Evolutionary conservation across 2,329 filamentous ascomycete genomes (phyloP).

Genomic region (Aureobasidium mangrovei): DNA sequence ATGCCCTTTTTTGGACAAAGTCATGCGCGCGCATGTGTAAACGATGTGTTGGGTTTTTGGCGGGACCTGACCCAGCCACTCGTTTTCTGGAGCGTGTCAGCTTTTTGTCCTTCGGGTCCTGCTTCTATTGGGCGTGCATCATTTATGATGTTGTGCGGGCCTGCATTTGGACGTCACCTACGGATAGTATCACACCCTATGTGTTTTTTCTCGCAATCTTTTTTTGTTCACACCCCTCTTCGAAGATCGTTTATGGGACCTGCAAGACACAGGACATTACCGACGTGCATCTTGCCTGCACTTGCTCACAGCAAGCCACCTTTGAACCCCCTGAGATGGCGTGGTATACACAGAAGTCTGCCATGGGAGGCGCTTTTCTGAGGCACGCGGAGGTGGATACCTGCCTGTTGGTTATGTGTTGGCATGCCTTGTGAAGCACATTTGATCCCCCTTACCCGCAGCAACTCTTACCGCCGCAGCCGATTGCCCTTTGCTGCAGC

Average conservation of each 20-base stretch:
- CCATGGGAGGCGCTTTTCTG: background rate
- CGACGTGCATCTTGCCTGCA: constrained; percentile 1
- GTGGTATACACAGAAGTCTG: constrained; percentile 3
- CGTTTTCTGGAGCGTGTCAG: constrained; percentile 5
- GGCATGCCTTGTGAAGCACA: background rate
- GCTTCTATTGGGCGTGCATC: background rate
- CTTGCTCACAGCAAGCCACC: background rate
- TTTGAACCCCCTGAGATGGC: constrained; percentile 5
- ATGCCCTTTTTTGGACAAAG: background rate
- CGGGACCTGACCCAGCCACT: constrained; percentile 2
- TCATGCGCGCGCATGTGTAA: no score
- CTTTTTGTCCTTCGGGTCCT: background rate
- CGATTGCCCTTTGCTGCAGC: background rate
- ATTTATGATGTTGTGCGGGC: background rate
- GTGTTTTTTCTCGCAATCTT: background rate
- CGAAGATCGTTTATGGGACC: background rate
- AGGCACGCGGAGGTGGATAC: background rate
- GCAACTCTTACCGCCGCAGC: constrained; percentile 6
- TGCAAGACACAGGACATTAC: background rate
- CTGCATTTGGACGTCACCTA: background rate
- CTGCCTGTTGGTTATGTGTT: constrained; percentile 1
- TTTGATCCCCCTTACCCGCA: background rate
- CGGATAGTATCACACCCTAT: constrained; percentile 5
- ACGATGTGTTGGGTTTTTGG: background rate
- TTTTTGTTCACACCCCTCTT: background rate